These are phyloP conservation scores for Decorospora gaudefroyi DNA, from an alignment of 2,329 filamentous ascomycete species.

Conservation along the genomic window DNA sequence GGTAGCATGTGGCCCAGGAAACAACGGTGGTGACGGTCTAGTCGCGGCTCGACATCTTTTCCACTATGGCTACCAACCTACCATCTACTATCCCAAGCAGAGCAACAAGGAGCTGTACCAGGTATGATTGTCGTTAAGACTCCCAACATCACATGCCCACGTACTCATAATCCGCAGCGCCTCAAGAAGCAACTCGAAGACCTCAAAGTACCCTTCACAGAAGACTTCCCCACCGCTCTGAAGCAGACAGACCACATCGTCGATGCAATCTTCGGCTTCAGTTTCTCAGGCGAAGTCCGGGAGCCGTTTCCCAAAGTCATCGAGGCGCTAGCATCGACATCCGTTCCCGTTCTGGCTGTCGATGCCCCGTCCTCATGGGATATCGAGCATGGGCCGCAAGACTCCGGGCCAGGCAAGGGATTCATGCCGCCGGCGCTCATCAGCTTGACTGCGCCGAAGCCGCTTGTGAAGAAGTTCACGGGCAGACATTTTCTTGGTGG, in stretches of 20 bases:
- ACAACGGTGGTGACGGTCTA: conserved; percentile 84
- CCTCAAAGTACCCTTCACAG: conserved; percentile 79
- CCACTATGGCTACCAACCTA: conserved; percentile 89
- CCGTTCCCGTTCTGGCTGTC: conserved; percentile 79
- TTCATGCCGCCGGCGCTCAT: conserved; percentile 83
- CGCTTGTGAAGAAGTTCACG: conserved; percentile 78
- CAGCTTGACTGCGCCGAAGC: conserved; percentile 92
- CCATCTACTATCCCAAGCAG: conserved; percentile 90
- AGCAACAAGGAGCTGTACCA: conserved; percentile 89
- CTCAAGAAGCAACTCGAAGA: conserved; percentile 83
- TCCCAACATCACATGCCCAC: too few relatives aligned
- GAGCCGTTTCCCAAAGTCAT: conserved; percentile 89
- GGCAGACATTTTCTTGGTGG: conserved; percentile 93
- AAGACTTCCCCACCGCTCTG: conserved; percentile 74
- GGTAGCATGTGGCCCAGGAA: conserved; percentile 85
- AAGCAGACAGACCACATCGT: conserved; percentile 76
- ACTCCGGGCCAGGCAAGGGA: conserved; percentile 72
- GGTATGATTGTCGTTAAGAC: too few relatives aligned
- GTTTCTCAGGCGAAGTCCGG: conserved; percentile 88
- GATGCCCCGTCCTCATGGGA: conserved; percentile 96
- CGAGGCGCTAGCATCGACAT: conserved; percentile 70
- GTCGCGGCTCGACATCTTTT: conserved; percentile 90
- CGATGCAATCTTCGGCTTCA: conserved; percentile 96
- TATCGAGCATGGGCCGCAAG: conserved; percentile 82
- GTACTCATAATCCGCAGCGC: conserved; percentile 58